Evolutionary conservation across 371 early-diverging fungal species (phyloP).

Genomic region (Blakeslea trispora): DNA sequence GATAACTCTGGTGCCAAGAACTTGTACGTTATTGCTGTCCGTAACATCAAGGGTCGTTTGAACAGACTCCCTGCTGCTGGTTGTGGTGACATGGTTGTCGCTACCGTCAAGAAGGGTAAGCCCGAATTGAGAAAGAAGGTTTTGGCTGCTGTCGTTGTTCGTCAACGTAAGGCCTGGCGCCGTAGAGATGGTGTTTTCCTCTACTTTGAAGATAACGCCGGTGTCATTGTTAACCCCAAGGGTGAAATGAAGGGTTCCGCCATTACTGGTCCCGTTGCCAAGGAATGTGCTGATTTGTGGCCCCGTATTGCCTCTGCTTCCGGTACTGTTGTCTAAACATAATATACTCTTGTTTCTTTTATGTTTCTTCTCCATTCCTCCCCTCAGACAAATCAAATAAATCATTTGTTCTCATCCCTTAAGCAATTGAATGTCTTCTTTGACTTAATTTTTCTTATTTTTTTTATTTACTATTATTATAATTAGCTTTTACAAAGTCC

Average conservation of each 20-base stretch:
- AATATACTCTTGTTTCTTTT: too few relatives aligned
- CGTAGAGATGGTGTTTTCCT: conserved; percentile 99
- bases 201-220: conserved; percentile 88
- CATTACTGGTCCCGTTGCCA: conserved; percentile 99
- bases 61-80: conserved; percentile 99
- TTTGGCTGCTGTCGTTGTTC: conserved; percentile 98
- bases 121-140: conserved; percentile 99
- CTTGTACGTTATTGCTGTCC: conserved; percentile 99
- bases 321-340: conserved; percentile 80
- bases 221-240: conserved; percentile 84
- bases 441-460: too few relatives aligned
- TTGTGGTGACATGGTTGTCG: conserved; percentile 99
- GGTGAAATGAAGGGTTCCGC: conserved; percentile 99
- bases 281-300: conserved; percentile 99
- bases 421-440: too few relatives aligned
- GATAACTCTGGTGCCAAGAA: conserved; percentile 99
- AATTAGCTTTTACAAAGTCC: not conserved
- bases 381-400: too few relatives aligned
- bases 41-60: conserved; percentile 95
- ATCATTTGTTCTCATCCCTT: too few relatives aligned
- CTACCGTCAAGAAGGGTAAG: conserved; percentile 99
- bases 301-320: conserved; percentile 99
- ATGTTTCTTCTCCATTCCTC: too few relatives aligned
- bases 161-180: conserved; percentile 99
- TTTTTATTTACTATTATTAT: not conserved